Base-by-base conservation (phyloP, 148 eudicot genomes). In the Chenopodium quinoa region DNA sequence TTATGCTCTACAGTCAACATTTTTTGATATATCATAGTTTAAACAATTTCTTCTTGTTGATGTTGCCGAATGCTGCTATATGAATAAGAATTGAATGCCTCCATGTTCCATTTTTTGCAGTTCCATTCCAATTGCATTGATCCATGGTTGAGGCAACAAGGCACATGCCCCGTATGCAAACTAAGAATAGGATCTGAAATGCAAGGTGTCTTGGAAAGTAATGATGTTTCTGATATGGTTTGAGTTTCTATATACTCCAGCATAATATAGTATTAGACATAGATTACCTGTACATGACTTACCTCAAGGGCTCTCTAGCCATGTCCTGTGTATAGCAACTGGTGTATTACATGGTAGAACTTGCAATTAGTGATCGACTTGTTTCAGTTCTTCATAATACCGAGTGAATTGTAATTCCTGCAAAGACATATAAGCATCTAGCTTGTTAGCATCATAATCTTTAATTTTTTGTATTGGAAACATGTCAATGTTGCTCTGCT, bases 81-180 rank as follows among this genome's bases (percentile, higher is more conserved):
- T 32, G 23, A 68, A 19, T 71, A 32, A 47, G 34, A n/a, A 1
- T 73, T 60, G 69, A 47, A 58, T 67, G 71, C 58, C 40, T 78
- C 31, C 13, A 32, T 20, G 11, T 70, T 73, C 76, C 34, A 17
- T 56, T 17, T 78, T 84, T 73, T 79, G 85, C 87, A 88, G 87
- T 88, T 88, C 47, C 90, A 88, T 66, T 75, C 83, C 66, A 80
- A 72, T 75, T 86, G 89, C 75, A 86, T 88, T 9, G 89, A 88
- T 81, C 87, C 84, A 76, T 88, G 90, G 90, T 82, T 88, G 81
- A 48, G 83, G 44, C 84, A 86, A 64, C 84, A 78, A 75, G 87
- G 83, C 32, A 71, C 85, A 29, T 88, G 82, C 68, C 89, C 89
- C 0, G 83, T 84, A 7, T 87, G 89, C 81, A 87, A 84, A 80